Evolutionary conservation across 129 eudicot species (phyloP).

Genomic region (Saposhnikovia divaricata): DNA sequence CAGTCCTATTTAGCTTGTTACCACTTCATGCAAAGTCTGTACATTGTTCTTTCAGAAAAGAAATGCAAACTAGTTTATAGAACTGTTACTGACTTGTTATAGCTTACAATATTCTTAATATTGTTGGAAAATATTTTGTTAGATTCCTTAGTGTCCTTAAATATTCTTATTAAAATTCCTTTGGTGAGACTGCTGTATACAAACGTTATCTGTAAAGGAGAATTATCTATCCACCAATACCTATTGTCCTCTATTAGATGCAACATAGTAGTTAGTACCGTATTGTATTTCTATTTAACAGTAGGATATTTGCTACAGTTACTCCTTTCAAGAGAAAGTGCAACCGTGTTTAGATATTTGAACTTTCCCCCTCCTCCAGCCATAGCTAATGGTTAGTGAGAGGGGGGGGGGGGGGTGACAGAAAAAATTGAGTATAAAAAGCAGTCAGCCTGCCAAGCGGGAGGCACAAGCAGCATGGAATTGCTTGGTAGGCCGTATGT

Average conservation of each 20-base stretch:
- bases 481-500: too few species aligned
- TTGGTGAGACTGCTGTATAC: not conserved
- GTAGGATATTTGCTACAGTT: not conserved
- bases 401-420: too few species aligned
- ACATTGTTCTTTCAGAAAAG: not conserved
- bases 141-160: not conserved
- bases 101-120: not conserved
- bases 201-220: not conserved
- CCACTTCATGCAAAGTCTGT: not conserved
- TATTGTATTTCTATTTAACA: not conserved
- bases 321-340: not conserved
- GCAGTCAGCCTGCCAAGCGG: too few species aligned
- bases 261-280: not conserved
- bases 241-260: not conserved
- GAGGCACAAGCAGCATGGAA: too few species aligned
- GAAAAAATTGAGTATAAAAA: too few species aligned
- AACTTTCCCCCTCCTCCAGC: not conserved
- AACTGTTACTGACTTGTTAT: not conserved
- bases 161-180: not conserved
- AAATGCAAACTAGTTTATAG: not conserved
- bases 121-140: too few species aligned
- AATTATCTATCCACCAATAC: not conserved
- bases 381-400: too few species aligned
- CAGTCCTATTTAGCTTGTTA: not conserved
- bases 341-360: not conserved